Conservation (phyloP, 495 filamentous ascomycete species). For the Neurospora sp. region DNA sequence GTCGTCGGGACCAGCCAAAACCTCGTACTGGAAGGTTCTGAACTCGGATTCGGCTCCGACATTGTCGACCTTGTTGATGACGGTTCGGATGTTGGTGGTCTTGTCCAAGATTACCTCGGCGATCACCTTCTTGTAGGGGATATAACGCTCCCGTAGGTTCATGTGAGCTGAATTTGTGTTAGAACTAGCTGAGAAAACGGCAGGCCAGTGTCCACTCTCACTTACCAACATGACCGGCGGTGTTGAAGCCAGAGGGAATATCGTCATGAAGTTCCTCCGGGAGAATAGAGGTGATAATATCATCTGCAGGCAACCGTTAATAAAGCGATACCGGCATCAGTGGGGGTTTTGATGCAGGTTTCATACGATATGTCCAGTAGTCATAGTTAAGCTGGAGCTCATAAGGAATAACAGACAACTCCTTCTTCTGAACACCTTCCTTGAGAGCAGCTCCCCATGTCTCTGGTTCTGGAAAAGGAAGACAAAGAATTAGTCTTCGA, state of each 20-base stretch:
- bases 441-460: constrained; percentile 65
- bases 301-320: constrained; percentile 39
- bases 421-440: constrained; percentile 55
- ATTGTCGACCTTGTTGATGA: constrained; percentile 91
- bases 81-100: constrained; percentile 63
- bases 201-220: background rate
- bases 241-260: constrained; percentile 75
- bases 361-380: constrained; percentile 73
- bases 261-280: constrained; percentile 56
- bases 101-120: constrained; percentile 82
- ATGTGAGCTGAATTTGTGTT: constrained; percentile 53
- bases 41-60: constrained; percentile 78
- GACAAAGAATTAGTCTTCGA: constrained; percentile 6
- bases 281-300: constrained; percentile 71
- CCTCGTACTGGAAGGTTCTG: constrained; percentile 87
- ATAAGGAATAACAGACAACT: constrained; percentile 62
- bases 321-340: background rate
- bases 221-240: constrained; percentile 78
- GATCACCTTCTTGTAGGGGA: constrained; percentile 75
- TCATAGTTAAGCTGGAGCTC: constrained; percentile 68
- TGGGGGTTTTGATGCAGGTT: constrained; percentile 3
- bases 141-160: constrained; percentile 72
- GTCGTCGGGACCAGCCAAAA: constrained; percentile 72
- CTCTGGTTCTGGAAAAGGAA: constrained; percentile 44
- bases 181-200: background rate